Conservation (phyloP, 2,329 filamentous ascomycete genomes). For the Cucurbitaria berberidis region DNA sequence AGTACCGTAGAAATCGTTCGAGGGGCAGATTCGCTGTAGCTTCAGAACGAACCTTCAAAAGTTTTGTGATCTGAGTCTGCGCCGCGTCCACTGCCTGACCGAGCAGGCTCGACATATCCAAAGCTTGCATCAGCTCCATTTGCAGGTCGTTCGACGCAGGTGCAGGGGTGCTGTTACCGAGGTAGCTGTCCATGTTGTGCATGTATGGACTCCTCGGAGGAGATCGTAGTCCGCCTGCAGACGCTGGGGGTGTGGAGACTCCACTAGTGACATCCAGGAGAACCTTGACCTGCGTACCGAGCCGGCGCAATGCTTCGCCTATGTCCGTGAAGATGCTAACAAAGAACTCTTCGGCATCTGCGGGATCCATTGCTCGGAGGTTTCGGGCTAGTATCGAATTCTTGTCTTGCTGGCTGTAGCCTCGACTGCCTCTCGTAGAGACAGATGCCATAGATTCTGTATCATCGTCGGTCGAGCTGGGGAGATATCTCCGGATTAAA, state of each 20-base stretch:
- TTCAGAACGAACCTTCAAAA: slow-evolving; percentile 77
- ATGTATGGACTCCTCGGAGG: slow-evolving; percentile 55
- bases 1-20: slow-evolving; percentile 77
- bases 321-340: slow-evolving; percentile 84
- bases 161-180: slow-evolving; percentile 26
- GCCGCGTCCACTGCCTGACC: slow-evolving; percentile 82
- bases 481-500: slow-evolving; percentile 82
- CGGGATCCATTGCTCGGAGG: slow-evolving; percentile 78
- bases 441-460: slow-evolving; percentile 86
- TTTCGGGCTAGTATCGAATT: slow-evolving; percentile 88
- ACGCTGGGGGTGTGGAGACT: slow-evolving; percentile 57
- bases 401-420: slow-evolving; percentile 80
- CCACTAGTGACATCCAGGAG: slow-evolving; percentile 91
- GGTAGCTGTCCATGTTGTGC: slow-evolving; percentile 52
- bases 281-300: slow-evolving; percentile 91
- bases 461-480: slow-evolving; percentile 93
- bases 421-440: slow-evolving; percentile 74
- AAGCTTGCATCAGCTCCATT: slow-evolving; percentile 75
- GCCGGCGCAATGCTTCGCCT: slow-evolving; percentile 81
- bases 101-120: slow-evolving; percentile 79
- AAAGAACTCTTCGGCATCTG: slow-evolving; percentile 84
- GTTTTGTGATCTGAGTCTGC: slow-evolving; percentile 74
- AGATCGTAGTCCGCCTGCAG: slow-evolving; percentile 51
- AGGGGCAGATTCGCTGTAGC: slow-evolving; percentile 72
- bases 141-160: slow-evolving; percentile 54